Evolutionary conservation across 2,329 filamentous ascomycete species (phyloP).

Genomic region (Aspergillus pseudotamarii): DNA sequence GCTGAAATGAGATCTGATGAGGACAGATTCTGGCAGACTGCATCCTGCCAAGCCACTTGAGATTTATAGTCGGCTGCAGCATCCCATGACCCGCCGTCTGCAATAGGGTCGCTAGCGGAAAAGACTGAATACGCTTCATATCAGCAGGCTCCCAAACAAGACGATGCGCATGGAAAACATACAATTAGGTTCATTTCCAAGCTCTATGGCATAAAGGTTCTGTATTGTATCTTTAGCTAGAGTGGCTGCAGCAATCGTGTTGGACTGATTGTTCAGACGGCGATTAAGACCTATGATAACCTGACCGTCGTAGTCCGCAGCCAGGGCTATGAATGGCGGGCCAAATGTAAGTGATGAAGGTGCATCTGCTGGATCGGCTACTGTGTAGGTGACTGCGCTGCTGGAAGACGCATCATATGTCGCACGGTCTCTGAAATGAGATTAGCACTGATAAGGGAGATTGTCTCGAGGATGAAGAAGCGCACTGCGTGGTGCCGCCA

Average conservation of each 20-base stretch:
- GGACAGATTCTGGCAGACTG: conserved; percentile 34
- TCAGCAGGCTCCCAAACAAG: not conserved
- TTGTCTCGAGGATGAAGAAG: not conserved
- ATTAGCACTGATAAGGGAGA: not conserved
- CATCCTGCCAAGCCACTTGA: conserved; percentile 37
- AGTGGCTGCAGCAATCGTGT: conserved; percentile 57
- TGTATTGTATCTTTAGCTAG: conserved; percentile 48
- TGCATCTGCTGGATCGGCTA: conserved; percentile 51
- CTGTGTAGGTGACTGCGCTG: conserved; percentile 55
- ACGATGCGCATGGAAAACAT: conserved; percentile 13
- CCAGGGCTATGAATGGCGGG: conserved; percentile 55
- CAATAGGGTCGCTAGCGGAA: conserved; percentile 27
- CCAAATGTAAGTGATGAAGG: conserved; percentile 56
- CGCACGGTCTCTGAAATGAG: conserved; percentile 50
- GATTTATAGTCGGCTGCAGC: conserved; percentile 36
- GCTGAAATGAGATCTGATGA: conserved; percentile 33
- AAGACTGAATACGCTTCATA: conserved; percentile 23
- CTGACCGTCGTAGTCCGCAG: conserved; percentile 51
- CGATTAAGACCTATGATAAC: conserved; percentile 59
- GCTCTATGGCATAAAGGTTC: conserved; percentile 58
- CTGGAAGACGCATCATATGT: conserved; percentile 51
- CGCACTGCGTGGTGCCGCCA: conserved; percentile 60
- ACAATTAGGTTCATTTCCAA: conserved; percentile 63
- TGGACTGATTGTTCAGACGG: conserved; percentile 55
- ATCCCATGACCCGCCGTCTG: conserved; percentile 31